Conservation (phyloP, 2,329 filamentous ascomycete species). For the Verticillium nonalfalfae region DNA sequence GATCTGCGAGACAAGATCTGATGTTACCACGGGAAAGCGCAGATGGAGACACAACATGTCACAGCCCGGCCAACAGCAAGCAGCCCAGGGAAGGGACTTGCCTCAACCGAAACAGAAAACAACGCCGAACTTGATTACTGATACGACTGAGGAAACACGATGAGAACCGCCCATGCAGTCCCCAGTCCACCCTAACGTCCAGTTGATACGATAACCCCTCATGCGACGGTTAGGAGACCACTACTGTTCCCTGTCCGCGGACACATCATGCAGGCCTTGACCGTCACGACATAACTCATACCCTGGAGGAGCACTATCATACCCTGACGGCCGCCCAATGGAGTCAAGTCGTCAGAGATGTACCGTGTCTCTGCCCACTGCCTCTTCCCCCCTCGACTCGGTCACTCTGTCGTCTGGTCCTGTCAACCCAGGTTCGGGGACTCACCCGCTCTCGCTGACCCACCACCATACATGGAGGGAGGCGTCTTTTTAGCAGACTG, state of each 20-base stretch:
- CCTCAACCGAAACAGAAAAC: background rate
- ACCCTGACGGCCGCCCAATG: slow-evolving; percentile 16
- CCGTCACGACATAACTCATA: slow-evolving; percentile 9
- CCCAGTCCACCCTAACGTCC: background rate
- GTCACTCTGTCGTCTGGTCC: slow-evolving; percentile 1
- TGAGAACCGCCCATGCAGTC: background rate
- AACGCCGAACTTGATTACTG: background rate
- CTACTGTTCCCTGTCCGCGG: background rate
- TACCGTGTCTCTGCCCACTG: background rate
- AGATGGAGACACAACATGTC: background rate
- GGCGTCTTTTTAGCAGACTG: slow-evolving; percentile 38
- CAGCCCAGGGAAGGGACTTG: background rate
- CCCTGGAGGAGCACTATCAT: slow-evolving; percentile 23
- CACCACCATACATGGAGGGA: slow-evolving; percentile 20
- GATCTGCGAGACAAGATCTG: background rate
- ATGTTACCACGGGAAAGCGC: background rate
- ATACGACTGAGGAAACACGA: background rate
- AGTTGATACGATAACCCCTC: background rate
- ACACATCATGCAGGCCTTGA: background rate
- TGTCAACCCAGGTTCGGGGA: background rate
- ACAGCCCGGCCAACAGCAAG: background rate
- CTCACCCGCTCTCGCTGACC: background rate
- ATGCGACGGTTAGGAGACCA: background rate
- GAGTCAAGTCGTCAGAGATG: slow-evolving; percentile 20
- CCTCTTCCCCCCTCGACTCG: background rate